Evolutionary conservation across 345 rosid species (phyloP), one percentile per base, ranked within the genome.

Genomic region (Streptanthus diversifolius): DNA sequence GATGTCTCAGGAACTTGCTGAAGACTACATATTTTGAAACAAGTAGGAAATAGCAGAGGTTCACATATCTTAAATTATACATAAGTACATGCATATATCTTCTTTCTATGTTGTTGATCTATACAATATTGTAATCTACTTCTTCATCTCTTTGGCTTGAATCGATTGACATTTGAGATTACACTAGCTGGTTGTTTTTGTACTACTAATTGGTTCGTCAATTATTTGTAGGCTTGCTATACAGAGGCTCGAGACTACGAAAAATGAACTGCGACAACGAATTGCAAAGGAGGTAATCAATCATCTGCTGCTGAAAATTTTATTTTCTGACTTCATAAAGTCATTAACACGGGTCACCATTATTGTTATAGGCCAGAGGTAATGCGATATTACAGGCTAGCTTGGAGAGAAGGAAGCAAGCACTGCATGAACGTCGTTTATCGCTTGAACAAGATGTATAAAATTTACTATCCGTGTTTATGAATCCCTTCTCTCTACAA

Each of bases 351-450:
- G 30, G 59, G 51, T 62, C 41, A 44, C 47, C 29, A 36, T 53
- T 43, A n/a, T 53, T 79, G 36, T 78, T 72, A 68, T 74, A 95
- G 97, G 95, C 97, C 45, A 85, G 95, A 81, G 99, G 99, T 69
- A 91, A 95, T 79, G 97, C 99, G 43, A 88, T 95, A 81, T 83
- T 95, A 57, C 99, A 95, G 74, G 96, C 96, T 70, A 91, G 97
- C 84, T 80, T 95, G 76, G 97, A 95, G 84, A 85, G 96, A 82
- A 91, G 97, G 84, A 95, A 95, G 82, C 99, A 95, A 84, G 99
- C 99, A 48, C 80, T 95, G 82, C 97, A 95, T 72, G 99, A 95
- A 78, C 88, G 96, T 61, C 97, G 99, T 66, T 76, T 95, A 83
- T 97, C 95, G 44, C 99, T 95, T 75, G 97, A 91, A 77, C 99